Conservation (phyloP, 441 rosid genomes). For the Aleurites moluccanus region DNA sequence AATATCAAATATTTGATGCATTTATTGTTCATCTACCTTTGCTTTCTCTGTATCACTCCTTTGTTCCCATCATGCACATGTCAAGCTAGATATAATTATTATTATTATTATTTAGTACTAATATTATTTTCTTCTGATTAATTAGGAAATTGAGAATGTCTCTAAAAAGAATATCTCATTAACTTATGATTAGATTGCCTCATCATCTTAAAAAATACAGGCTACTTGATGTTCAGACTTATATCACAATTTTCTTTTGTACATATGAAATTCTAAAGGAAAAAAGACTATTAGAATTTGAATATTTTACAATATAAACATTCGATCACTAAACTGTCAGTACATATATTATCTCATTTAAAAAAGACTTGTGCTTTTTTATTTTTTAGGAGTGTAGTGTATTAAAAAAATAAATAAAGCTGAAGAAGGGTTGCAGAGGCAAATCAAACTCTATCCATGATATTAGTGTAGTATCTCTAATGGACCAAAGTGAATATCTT, state of each 20-base stretch:
- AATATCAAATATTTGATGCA: not conserved
- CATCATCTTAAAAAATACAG: not conserved
- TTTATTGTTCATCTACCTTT: conserved; percentile 32
- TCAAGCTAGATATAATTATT: conserved; percentile 10
- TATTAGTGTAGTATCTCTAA: not conserved
- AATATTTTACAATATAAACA: too few species aligned
- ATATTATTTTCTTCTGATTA: conserved; percentile 8
- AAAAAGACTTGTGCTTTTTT: not conserved
- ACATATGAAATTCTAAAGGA: not conserved
- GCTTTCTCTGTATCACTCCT: not conserved
- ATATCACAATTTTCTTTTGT: not conserved
- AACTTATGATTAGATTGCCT: conserved; percentile 19
- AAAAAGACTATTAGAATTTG: not conserved
- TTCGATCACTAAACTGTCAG: too few species aligned
- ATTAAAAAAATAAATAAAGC: not conserved
- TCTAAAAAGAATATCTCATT: conserved; percentile 30
- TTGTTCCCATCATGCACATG: conserved; percentile 32
- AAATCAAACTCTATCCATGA: not conserved
- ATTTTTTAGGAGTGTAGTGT: too few species aligned
- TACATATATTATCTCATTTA: not conserved
- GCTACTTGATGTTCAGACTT: not conserved
- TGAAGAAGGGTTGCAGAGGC: not conserved
- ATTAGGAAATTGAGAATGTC: conserved; percentile 24
- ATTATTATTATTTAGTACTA: too few species aligned
- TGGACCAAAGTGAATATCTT: not conserved